Evolutionary conservation across 371 early-diverging fungal genomes (phyloP), one percentile per base, ranked within the genome.

Genomic region (Syncephalis fuscata): DNA sequence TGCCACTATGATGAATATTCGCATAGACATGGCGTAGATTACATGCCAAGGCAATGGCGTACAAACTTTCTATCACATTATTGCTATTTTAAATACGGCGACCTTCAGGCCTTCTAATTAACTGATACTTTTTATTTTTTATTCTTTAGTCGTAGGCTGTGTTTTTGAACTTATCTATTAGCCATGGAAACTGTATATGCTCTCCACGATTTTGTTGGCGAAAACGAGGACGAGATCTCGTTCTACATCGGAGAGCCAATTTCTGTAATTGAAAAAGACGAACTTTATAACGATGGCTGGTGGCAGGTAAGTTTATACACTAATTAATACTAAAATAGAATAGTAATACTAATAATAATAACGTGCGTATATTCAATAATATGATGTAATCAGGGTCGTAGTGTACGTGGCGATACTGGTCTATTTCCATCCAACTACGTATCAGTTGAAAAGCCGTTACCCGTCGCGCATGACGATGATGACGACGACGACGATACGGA

Each of bases 241-340:
- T 79, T 88, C 53, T 52, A 59, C 37, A 59, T 66, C 21, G 82
- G 78, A 19, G 85, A 85, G 46, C 70, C 79, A 20, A 71, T 88
- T 14, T 52, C 74, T 19, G 83, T 88, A 2, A 55, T 84, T 16
- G 82, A 84, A 55, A 72, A 70, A 54, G 88, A 88, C 58, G 85
- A 84, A 32, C 64, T 73, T 39, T 85, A 75, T 56, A 65, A 69
- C 19, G 88, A 88, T 60, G 86, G 86, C 24, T 88, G 88, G 88
- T 88, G 84, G 84, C 72, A 76, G 76, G 84, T 79, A 75, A 64
- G 46, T 45, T n/a, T 19, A 15, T 19, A n/a, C 24, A 32, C 32
- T 32, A 32, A 32, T 32, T n/a, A n/a, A n/a, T n/a, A n/a, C n/a
- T n/a, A n/a, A n/a, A n/a, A n/a, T n/a, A n/a, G n/a, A 44, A 17